Evolutionary conservation across 2,329 filamentous ascomycete genomes (phyloP), one percentile per base, ranked within the genome.

Genomic region (Gnomoniopsis sp.): DNA sequence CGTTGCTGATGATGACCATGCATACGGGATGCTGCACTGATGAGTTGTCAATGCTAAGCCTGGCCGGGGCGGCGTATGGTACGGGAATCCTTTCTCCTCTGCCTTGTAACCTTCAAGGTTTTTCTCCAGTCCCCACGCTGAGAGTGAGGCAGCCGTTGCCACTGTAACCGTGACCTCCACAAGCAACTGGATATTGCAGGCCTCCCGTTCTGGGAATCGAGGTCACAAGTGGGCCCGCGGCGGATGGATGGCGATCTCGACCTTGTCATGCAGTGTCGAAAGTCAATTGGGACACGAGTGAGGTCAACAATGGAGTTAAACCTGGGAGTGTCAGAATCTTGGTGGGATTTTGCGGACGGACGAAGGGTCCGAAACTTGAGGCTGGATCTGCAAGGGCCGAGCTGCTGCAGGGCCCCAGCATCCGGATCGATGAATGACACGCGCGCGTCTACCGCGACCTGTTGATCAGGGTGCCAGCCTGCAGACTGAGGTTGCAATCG

Each of bases 1-100:
- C 33, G 36, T 22, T 56, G 36, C n/a, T 49, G 47, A 41, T 44
- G 53, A 56, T 49, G 53, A 50, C 53, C 46, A 56, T 56, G 47
- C 46, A 56, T 43, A 56, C 14, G 53, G 26, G 53, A 46, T 50
- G 41, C 53, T 56, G 53, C 53, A 56, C 44, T 12, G 53, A 21
- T 56, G 53, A 56, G 41, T 49, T 56, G 53, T 49, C 36, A 38
- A 43, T 47, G 44, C 44, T 47, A 47, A 47, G 44, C 21, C 46
- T 38, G 53, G 26, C 44, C 46, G 41, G 49, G 46, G 53, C 44
- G 44, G 36, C 30, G 53, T 47, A 15, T 34, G 21, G 44, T 23
- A 49, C 23, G 17, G 44, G 38, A 49, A 6, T 26, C 30, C 23
- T 43, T 38, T 23, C 44, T 49, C 21, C 19, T 43, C 44, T 21